Conservation (phyloP, 1,284 basidiomycete species). For the Pisolithus thermaeus region DNA sequence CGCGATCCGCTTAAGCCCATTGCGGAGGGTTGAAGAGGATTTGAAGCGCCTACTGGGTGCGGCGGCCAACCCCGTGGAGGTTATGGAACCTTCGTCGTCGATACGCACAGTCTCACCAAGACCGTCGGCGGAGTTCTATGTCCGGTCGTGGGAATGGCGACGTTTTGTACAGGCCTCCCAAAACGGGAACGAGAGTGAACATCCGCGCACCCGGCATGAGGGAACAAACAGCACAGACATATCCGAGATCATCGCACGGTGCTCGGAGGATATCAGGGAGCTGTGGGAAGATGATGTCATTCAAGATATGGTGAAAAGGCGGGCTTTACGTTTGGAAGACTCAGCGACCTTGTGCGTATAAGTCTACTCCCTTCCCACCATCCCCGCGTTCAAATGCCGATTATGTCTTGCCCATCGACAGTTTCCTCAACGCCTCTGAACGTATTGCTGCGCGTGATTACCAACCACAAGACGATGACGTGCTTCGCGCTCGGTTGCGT, state of each 20-base stretch:
- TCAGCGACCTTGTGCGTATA: conserved; percentile 51
- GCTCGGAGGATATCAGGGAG: conserved; percentile 48
- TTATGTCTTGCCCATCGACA: conserved; percentile 30
- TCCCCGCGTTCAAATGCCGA: not conserved
- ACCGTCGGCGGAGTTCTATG: conserved; percentile 25
- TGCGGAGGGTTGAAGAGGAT: conserved; percentile 50
- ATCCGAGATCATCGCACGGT: conserved; percentile 48
- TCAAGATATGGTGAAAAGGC: conserved; percentile 39
- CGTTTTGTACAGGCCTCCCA: conserved; percentile 38
- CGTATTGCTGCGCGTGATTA: conserved; percentile 78
- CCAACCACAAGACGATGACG: conserved; percentile 90
- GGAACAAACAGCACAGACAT: conserved; percentile 40
- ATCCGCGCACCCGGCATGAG: conserved; percentile 30
- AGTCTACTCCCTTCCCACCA: not conserved
- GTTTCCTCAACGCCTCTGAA: conserved; percentile 57
- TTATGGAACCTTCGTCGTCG: conserved; percentile 12
- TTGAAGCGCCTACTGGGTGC: conserved; percentile 38
- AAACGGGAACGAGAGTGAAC: conserved; percentile 36
- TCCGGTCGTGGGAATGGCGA: conserved; percentile 23
- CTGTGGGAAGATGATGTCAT: conserved; percentile 56
- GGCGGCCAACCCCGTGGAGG: conserved; percentile 43
- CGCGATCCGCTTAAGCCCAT: conserved; percentile 45
- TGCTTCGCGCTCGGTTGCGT: conserved; percentile 88
- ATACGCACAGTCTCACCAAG: conserved; percentile 16
- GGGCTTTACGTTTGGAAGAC: conserved; percentile 52